Base-by-base conservation (phyloP, 2,329 filamentous ascomycete genomes). In the Ophiocordyceps camponoti-floridani region DNA sequence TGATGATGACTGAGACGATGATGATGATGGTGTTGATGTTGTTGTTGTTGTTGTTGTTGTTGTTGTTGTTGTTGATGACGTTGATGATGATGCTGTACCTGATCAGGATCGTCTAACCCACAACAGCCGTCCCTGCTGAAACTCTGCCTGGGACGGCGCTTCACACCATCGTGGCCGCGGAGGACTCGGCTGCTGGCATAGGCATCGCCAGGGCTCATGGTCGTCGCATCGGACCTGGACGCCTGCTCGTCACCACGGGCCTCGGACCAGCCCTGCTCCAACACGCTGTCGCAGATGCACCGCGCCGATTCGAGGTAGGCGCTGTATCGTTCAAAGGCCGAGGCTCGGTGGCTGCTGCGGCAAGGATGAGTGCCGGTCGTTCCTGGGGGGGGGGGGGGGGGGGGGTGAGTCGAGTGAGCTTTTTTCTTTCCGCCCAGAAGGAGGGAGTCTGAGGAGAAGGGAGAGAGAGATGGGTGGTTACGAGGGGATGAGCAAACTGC, bases 281-380 rank as follows among this genome's bases (percentile, higher is more conserved):
- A 53, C 23, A 61, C 51, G 43, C 50, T 56, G 33, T 58, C 59
- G 48, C 60, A 62, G 47, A 62, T 62, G 50, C 60, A 63, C 2
- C 59, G 59, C n/a, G 58, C 57, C 10, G 55, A 53, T 40, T 61
- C 55, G n/a, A 63, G 54, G 42, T 61, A 61, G 44, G 52, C 53
- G 46, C 51, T 57, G 43, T 63, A 62, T 41, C 57, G 55, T 16
- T 60, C 54, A 41, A 62, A 58, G 1, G 60, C 60, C 23, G 52
- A 53, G 43, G 48, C 46, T 1, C 62, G 51, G 43, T 63, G 60
- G 30, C 53, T 53, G 35, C 44, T 54, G 42, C 60, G 23, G 23
- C 23, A 23, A 62, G 8, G 60, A 58, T 7, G 50, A 48, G 10
- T 49, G 27, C 55, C 54, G 41, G 45, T 56, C 56, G 45, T 60